These are phyloP conservation scores for Cornus kousa DNA, from an alignment of 148 eudicot genomes.

Conservation along the genomic window DNA sequence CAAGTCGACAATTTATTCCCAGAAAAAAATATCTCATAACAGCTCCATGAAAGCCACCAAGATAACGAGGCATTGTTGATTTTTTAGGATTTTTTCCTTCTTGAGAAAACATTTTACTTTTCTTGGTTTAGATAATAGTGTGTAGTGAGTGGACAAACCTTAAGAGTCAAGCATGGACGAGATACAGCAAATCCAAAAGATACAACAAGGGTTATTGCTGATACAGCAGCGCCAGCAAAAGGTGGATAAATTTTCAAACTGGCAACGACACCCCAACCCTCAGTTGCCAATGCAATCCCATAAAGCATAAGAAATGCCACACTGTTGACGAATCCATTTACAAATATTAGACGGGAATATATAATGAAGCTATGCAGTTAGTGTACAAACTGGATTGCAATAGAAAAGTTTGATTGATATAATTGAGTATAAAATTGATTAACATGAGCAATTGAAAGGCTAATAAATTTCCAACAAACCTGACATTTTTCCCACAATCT, in stretches of 20 bases:
- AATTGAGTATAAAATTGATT: neutral
- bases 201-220: slow-evolving; percentile 96
- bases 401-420: neutral
- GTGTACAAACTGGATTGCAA: neutral
- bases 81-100: neutral
- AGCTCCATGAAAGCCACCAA: neutral
- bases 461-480: slow-evolving; percentile 50
- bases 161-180: slow-evolving; percentile 90
- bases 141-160: slow-evolving; percentile 50
- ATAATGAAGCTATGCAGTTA: neutral
- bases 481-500: slow-evolving; percentile 94
- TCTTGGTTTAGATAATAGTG: neutral
- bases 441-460: neutral
- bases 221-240: slow-evolving; percentile 98
- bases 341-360: slow-evolving; percentile 13
- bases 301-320: slow-evolving; percentile 92
- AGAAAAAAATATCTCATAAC: neutral
- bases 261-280: slow-evolving; percentile 99
- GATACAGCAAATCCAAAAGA: slow-evolving; percentile 99
- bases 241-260: slow-evolving; percentile 95
- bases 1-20: neutral
- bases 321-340: slow-evolving; percentile 42
- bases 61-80: neutral
- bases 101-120: neutral
- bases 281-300: slow-evolving; percentile 91